Conservation (phyloP, 1,284 basidiomycete genomes). For the Leccinum subrobustum region DNA sequence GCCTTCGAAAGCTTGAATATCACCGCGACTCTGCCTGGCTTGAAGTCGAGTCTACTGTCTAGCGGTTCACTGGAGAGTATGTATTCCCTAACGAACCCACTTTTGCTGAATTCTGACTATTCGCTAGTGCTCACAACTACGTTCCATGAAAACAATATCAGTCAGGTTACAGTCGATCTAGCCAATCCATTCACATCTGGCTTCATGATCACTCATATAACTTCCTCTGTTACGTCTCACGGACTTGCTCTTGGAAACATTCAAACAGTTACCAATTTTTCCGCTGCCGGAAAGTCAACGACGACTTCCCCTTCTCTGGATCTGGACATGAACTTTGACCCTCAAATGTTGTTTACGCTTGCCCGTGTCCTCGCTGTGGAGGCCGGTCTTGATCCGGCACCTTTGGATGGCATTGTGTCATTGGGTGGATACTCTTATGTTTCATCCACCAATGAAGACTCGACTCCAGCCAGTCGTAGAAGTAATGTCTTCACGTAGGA, state of each 20-base stretch:
- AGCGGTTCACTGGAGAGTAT: constrained; percentile 55
- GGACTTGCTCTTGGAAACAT: constrained; percentile 70
- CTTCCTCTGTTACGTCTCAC: constrained; percentile 63
- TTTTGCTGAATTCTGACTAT: constrained; percentile 7
- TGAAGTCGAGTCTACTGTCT: constrained; percentile 57
- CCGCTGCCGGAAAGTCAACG: constrained; percentile 51
- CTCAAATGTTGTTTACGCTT: constrained; percentile 68
- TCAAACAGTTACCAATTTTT: constrained; percentile 54
- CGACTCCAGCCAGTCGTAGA: constrained; percentile 36
- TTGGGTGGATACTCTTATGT: constrained; percentile 72
- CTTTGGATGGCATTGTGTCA: constrained; percentile 67
- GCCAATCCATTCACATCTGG: constrained; percentile 69
- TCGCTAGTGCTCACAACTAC: constrained; percentile 63
- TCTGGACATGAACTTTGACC: constrained; percentile 72
- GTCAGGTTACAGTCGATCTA: constrained; percentile 64
- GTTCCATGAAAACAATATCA: constrained; percentile 62
- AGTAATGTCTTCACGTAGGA: constrained; percentile 56
- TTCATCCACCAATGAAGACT: constrained; percentile 39
- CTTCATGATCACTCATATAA: constrained; percentile 60
- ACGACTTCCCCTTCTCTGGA: constrained; percentile 61
- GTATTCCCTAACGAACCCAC: constrained; percentile 7
- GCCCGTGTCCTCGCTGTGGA: constrained; percentile 65
- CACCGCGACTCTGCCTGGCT: constrained; percentile 59
- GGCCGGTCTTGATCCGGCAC: constrained; percentile 59
- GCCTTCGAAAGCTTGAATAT: constrained; percentile 67